Evolutionary conservation across 2,329 filamentous ascomycete species (phyloP), one percentile per base, ranked within the genome.

Genomic region (Sporothrix globosa): DNA sequence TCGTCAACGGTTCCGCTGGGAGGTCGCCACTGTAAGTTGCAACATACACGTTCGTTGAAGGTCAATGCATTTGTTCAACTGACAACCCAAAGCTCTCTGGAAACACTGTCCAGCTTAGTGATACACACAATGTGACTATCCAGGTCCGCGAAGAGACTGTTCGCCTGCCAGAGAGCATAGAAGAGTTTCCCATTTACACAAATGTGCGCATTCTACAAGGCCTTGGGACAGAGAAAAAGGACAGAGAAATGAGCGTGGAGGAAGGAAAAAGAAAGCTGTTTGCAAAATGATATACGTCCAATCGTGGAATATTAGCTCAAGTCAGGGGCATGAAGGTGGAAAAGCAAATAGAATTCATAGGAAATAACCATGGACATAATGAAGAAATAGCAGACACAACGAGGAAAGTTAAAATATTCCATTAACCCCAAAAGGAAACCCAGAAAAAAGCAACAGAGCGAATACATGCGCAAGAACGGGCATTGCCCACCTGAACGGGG

Each of bases 1-100:
- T 48, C 68, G 30, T 1, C 30, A 27, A 21, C 5, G n/a, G 13
- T 44, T 63, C 30, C 56, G 39, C 13, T 69, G 68, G 58, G 68
- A 69, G 3, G 68, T 65, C 2, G 48, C 6, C 48, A 69, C 68
- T 1, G 67, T 61, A 24, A n/a, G 67, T 61, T 30, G 30, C 14
- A 11, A n/a, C 27, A 34, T 13, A 19, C 3, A 10, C 2, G 21
- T 7, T 54, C 34, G 14, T 13, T 60, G 34, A 34, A 34, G 34
- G 6, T 7, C 19, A n/a, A 44, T 50, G 24, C 10, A 19, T 24
- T 13, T 17, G 1, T 44, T 30, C 41, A 30, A 9, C 60, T 63
- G n/a, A 48, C 60, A 63, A 27, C 10, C 21, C 14, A 1, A 10
- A 56, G 41, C 41, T 39, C 4, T 50, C 66, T 7, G 66, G 52